phyloP scores from a whole-genome alignment of 805 yeast species.

The Wickerhamomyces chambardii region DNA sequence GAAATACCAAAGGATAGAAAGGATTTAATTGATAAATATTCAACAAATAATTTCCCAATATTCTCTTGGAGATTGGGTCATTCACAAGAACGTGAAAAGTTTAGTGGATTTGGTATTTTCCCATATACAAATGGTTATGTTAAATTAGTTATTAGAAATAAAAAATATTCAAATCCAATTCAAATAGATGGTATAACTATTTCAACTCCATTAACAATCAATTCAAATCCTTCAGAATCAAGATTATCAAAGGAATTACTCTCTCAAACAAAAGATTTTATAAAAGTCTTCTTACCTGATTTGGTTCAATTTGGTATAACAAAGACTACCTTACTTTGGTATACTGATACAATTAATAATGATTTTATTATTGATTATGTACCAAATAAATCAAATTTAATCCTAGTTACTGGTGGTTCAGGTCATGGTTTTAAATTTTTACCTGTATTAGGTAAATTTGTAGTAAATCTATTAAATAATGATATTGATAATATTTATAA shows the following conservation, averaged over 20 bases:
- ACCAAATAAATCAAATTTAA: slow-evolving; percentile 9
- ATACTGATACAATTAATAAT: slow-evolving; percentile 20
- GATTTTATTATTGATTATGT: slow-evolving; percentile 13
- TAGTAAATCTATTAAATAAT: slow-evolving; percentile 24
- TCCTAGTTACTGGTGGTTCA: slow-evolving; percentile 20
- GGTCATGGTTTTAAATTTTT: slow-evolving; percentile 21
- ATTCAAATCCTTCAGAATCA: slow-evolving; percentile 13
- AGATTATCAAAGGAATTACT: slow-evolving; percentile 18
- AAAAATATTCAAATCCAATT: slow-evolving; percentile 24
- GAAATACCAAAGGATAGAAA: slow-evolving; percentile 26
- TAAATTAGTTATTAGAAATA: slow-evolving; percentile 26
- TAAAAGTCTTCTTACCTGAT: slow-evolving; percentile 19
- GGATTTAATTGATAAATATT: slow-evolving; percentile 24
- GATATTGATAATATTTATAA: slow-evolving; percentile 19
- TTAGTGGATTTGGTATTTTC: slow-evolving; percentile 24
- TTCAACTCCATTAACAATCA: slow-evolving; percentile 22
- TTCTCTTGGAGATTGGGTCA: slow-evolving; percentile 24
- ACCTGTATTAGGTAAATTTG: slow-evolving; percentile 19
- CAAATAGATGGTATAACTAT: slow-evolving; percentile 12
- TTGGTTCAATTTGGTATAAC: slow-evolving; percentile 11
- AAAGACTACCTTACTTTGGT: slow-evolving; percentile 9
- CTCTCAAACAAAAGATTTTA: slow-evolving; percentile 16
- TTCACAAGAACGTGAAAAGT: slow-evolving; percentile 18
- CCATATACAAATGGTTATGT: slow-evolving; percentile 25
- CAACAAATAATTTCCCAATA: slow-evolving; percentile 23